A percentile compares a stretch with the other conserved stretches of the same genome.
These are phyloP conservation scores for Fusarium tuaranense DNA, from an alignment of 2,329 filamentous ascomycete genomes.

Conservation along the genomic window DNA sequence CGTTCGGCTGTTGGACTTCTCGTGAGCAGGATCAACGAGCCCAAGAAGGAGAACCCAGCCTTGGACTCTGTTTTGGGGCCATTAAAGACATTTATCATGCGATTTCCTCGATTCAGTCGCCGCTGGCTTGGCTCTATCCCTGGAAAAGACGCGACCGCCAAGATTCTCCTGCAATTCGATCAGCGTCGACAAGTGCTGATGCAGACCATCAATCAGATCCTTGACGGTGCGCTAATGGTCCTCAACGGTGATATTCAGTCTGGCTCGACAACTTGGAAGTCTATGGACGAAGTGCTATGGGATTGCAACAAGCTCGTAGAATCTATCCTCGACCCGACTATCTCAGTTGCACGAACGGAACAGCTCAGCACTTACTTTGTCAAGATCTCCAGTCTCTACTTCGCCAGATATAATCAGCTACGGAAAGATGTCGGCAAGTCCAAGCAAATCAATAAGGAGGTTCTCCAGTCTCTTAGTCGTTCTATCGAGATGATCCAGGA, in stretches of 20 bases:
- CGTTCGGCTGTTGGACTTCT: conserved; percentile 66
- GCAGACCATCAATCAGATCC: conserved; percentile 64
- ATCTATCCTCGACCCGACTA: conserved; percentile 57
- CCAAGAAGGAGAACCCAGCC: conserved; percentile 16
- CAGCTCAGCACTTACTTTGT: conserved; percentile 64
- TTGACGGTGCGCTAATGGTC: conserved; percentile 71
- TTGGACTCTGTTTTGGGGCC: conserved; percentile 47
- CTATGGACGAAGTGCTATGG: conserved; percentile 67
- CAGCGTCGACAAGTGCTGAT: conserved; percentile 66
- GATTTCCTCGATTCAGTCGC: conserved; percentile 69
- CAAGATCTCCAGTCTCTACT: conserved; percentile 80
- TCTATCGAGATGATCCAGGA: conserved; percentile 73
- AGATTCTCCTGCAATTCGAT: conserved; percentile 71
- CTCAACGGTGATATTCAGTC: conserved; percentile 65
- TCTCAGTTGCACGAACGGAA: conserved; percentile 46
- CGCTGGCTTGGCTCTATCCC: conserved; percentile 73
- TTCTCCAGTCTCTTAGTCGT: conserved; percentile 69
- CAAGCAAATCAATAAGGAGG: conserved; percentile 52
- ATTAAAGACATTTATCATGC: conserved; percentile 68
- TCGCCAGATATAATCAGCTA: conserved; percentile 68
- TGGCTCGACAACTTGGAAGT: conserved; percentile 62
- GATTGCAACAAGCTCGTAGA: conserved; percentile 68
- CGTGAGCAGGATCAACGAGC: conserved; percentile 43
- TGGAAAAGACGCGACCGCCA: conserved; percentile 62
- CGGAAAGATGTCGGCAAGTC: conserved; percentile 57